Percentiles rank a stretch among this genome's conserved stretches.
Conservation (phyloP, 495 filamentous ascomycete genomes). For the Penicillium mononematosum region DNA sequence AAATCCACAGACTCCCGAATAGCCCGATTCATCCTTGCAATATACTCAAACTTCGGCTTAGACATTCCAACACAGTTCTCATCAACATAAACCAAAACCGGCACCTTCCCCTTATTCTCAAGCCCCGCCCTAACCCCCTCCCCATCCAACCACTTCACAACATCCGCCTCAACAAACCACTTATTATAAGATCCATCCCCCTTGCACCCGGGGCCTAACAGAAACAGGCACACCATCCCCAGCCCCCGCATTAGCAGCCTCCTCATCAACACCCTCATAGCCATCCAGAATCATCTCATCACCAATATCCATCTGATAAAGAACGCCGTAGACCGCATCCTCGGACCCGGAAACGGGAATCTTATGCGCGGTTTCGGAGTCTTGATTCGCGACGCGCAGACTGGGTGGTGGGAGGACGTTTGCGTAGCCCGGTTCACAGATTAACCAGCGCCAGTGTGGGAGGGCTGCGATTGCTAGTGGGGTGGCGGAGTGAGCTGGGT, state of each 20-base stretch:
- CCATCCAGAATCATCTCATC: constrained; percentile 43
- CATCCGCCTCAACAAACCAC: constrained; percentile 37
- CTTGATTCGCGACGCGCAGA: constrained; percentile 29
- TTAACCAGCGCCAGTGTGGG: constrained; percentile 60
- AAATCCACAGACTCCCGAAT: constrained; percentile 57
- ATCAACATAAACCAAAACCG: constrained; percentile 60
- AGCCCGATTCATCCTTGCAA: constrained; percentile 65
- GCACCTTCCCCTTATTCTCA: constrained; percentile 14
- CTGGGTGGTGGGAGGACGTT: constrained; percentile 54
- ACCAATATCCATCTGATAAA: constrained; percentile 50
- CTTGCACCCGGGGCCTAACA: constrained; percentile 46
- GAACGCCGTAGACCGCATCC: constrained; percentile 57
- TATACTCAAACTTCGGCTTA: constrained; percentile 59
- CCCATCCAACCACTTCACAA: constrained; percentile 37
- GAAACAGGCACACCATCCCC: constrained; percentile 24
- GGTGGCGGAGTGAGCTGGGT: constrained; percentile 49
- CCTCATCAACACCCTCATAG: constrained; percentile 43
- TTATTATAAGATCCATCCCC: constrained; percentile 38
- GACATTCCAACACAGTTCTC: constrained; percentile 38
- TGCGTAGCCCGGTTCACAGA: constrained; percentile 66
- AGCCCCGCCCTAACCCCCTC: constrained; percentile 11
- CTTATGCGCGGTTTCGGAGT: constrained; percentile 14
- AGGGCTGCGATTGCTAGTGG: constrained; percentile 49
- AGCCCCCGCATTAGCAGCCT: constrained; percentile 12
- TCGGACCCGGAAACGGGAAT: constrained; percentile 24